Evolutionary conservation across 306 rosid species (phyloP).

Genomic region (Benincasa hispida): DNA sequence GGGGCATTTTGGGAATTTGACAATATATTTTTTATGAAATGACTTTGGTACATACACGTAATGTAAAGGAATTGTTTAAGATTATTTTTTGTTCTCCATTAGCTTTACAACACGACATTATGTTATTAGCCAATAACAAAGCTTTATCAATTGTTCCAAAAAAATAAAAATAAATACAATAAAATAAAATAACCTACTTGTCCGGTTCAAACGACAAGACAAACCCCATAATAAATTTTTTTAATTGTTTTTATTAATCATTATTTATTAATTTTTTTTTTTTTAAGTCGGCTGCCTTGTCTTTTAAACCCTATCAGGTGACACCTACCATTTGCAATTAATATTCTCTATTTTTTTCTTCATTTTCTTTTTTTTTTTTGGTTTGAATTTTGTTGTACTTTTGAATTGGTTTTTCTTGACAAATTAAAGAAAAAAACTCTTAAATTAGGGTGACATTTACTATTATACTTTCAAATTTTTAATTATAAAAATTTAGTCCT

Average conservation of each 20-base stretch:
- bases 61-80: neutral
- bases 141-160: neutral
- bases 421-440: no score
- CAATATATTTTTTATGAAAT: neutral
- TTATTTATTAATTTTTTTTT: neutral
- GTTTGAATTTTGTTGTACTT: no score
- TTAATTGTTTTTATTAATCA: neutral
- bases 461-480: no score
- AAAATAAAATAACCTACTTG: neutral
- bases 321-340: neutral
- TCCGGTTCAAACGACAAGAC: neutral
- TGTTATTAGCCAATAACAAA: neutral
- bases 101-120: neutral
- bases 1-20: neutral
- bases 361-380: neutral
- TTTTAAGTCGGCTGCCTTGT: neutral
- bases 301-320: neutral
- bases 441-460: no score
- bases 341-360: neutral
- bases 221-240: neutral
- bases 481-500: no score
- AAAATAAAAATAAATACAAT: neutral
- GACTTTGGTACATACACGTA: neutral
- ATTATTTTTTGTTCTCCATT: neutral
- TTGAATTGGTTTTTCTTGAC: no score